Evolutionary conservation across 2,329 filamentous ascomycete species (phyloP).

Genomic region (Curvularia hawaiiensis): DNA sequence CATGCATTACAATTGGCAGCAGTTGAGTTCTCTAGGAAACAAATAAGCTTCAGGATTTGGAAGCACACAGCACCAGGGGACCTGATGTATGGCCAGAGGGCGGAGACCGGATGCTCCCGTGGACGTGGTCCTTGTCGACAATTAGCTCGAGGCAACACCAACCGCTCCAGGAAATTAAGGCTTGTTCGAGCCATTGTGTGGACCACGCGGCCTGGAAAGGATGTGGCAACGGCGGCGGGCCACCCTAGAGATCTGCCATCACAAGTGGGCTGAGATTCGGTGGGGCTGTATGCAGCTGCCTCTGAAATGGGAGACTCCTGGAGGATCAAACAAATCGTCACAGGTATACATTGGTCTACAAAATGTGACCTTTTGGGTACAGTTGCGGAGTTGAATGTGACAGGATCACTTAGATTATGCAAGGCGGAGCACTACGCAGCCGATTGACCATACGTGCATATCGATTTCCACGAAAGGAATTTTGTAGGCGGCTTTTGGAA

Average conservation of each 20-base stretch:
- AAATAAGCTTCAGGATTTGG: not conserved
- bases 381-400: slow-evolving; percentile 6
- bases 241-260: not conserved
- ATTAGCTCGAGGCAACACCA: slow-evolving; percentile 3
- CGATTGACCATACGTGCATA: not conserved
- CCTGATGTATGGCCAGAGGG: not conserved
- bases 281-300: slow-evolving; percentile 1
- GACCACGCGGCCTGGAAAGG: not conserved
- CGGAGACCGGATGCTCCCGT: slow-evolving; percentile 9
- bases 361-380: not conserved
- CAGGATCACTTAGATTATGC: not conserved
- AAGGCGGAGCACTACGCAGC: not conserved
- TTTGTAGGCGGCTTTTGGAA: not conserved
- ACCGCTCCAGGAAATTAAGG: not conserved
- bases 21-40: not conserved
- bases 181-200: not conserved
- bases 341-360: not conserved
- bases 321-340: not conserved
- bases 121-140: slow-evolving; percentile 7
- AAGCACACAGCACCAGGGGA: slow-evolving; percentile 4
- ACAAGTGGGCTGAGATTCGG: not conserved
- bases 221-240: not conserved
- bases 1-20: not conserved
- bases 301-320: slow-evolving; percentile 5
- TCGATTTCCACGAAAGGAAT: not conserved